Conservation (phyloP, 2,329 filamentous ascomycete genomes). For the Cercospora zeina region DNA sequence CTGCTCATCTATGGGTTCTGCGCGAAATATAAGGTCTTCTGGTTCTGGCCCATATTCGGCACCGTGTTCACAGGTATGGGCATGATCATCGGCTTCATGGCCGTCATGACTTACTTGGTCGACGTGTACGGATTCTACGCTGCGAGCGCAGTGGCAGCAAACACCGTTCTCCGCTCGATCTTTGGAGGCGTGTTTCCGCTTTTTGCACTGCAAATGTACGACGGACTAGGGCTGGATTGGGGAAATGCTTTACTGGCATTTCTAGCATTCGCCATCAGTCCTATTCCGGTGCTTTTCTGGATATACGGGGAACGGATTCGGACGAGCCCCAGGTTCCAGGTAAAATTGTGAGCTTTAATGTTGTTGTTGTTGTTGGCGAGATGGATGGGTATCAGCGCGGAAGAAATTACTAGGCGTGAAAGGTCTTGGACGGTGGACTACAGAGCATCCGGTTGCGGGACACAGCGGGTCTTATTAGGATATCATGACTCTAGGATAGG, state of each 20-base stretch:
- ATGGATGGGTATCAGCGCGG: background rate
- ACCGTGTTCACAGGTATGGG: conserved; percentile 35
- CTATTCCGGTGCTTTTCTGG: conserved; percentile 50
- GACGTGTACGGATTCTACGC: conserved; percentile 62
- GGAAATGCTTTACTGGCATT: conserved; percentile 59
- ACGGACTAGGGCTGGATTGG: conserved; percentile 59
- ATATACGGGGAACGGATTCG: conserved; percentile 50
- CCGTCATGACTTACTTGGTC: conserved; percentile 59
- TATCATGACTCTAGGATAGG: background rate
- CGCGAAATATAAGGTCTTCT: conserved; percentile 25
- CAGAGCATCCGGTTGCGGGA: background rate
- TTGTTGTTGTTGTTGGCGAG: no score
- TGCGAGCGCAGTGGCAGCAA: conserved; percentile 66
- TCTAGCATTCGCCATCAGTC: conserved; percentile 49
- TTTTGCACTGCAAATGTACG: conserved; percentile 60
- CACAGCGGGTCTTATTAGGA: background rate
- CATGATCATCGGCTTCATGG: conserved; percentile 34
- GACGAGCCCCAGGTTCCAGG: conserved; percentile 26
- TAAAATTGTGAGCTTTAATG: conserved; percentile 22
- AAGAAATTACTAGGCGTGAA: background rate
- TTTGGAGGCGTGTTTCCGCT: conserved; percentile 61
- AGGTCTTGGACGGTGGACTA: background rate
- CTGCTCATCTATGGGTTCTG: conserved; percentile 34
- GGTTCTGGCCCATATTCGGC: conserved; percentile 34
- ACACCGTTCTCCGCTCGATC: conserved; percentile 58